Percentiles rank a stretch among this genome's conserved stretches.
phyloP scores from a whole-genome alignment of 2,329 filamentous ascomycete species.

The Epichloe typhina region DNA sequence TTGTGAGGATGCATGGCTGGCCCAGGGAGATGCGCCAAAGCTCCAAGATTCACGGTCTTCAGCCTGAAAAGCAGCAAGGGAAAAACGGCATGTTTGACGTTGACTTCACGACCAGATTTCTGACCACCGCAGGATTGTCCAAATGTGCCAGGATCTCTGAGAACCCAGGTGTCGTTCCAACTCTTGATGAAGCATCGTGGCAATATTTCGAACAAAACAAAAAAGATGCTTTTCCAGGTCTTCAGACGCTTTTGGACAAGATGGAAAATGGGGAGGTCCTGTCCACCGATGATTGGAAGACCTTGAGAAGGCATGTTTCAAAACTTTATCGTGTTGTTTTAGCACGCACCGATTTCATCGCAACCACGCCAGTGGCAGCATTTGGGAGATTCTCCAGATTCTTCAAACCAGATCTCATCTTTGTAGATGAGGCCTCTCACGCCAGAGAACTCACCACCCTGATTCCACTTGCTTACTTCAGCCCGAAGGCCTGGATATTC shows the following conservation, averaged over 20 bases:
- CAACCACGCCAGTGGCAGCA: slow-evolving; percentile 32
- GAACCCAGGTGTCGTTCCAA: slow-evolving; percentile 19
- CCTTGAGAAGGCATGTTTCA: slow-evolving; percentile 19
- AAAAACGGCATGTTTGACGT: background rate
- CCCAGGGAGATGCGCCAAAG: slow-evolving; percentile 22
- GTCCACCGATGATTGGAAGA: slow-evolving; percentile 15
- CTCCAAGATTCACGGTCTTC: slow-evolving; percentile 14
- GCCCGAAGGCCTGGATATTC: slow-evolving; percentile 30
- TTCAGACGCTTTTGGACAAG: slow-evolving; percentile 24
- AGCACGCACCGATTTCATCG: slow-evolving; percentile 27
- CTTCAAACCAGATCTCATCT: slow-evolving; percentile 71
- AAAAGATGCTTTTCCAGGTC: slow-evolving; percentile 16
- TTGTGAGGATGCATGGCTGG: slow-evolving; percentile 29
- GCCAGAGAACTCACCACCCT: slow-evolving; percentile 31
- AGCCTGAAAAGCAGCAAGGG: background rate
- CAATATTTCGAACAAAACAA: slow-evolving; percentile 23
- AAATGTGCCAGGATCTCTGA: slow-evolving; percentile 7
- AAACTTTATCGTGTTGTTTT: slow-evolving; percentile 26
- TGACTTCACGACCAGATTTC: slow-evolving; percentile 24
- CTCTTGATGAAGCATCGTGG: slow-evolving; percentile 31
- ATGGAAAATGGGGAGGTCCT: slow-evolving; percentile 16
- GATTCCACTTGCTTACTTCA: slow-evolving; percentile 30
- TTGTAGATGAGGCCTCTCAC: slow-evolving; percentile 58
- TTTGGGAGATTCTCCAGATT: slow-evolving; percentile 28
- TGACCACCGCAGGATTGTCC: slow-evolving; percentile 15